Conservation (phyloP, 257 asterid species). For the Solanum acaule region DNA sequence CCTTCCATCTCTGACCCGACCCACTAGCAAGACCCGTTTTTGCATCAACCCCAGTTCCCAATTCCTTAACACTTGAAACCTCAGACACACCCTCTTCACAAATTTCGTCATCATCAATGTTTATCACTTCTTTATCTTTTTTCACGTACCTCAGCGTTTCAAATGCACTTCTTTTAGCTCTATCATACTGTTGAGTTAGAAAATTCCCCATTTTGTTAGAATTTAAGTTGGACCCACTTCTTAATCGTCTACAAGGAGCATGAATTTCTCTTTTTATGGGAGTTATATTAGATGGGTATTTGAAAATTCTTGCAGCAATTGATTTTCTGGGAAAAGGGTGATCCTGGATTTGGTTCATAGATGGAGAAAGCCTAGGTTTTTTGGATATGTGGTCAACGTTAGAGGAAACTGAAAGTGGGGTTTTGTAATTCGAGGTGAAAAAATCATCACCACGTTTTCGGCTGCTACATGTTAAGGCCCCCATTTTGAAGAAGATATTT, state of each 20-base stretch:
- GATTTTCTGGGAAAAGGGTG: conserved; percentile 4
- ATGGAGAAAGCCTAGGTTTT: conserved; percentile 20
- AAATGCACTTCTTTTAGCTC: conserved; percentile 5
- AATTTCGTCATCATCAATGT: conserved; percentile 11
- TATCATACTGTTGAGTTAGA: background rate
- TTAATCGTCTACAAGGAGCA: conserved; percentile 44
- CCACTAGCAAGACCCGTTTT: background rate
- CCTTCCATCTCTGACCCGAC: conserved; percentile 9
- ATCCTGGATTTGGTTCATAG: conserved; percentile 4
- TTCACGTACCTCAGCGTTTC: conserved; percentile 15
- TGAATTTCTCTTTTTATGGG: conserved; percentile 36
- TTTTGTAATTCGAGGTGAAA: conserved; percentile 8
- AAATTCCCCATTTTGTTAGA: conserved; percentile 22
- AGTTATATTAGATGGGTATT: conserved; percentile 31
- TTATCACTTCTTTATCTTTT: conserved; percentile 36
- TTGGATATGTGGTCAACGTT: conserved; percentile 32
- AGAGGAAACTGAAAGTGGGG: conserved; percentile 6
- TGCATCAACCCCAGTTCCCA: conserved; percentile 12
- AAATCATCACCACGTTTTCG: conserved; percentile 47
- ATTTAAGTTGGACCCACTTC: conserved; percentile 4
- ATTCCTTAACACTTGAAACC: conserved; percentile 28
- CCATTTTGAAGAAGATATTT: conserved; percentile 31
- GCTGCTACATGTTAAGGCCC: conserved; percentile 38
- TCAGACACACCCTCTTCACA: background rate
- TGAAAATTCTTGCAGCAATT: conserved; percentile 9